Percentiles rank a stretch among this genome's conserved stretches.
phyloP scores from a whole-genome alignment of 2,329 filamentous ascomycete genomes.

The Fusarium tjaetaba region DNA sequence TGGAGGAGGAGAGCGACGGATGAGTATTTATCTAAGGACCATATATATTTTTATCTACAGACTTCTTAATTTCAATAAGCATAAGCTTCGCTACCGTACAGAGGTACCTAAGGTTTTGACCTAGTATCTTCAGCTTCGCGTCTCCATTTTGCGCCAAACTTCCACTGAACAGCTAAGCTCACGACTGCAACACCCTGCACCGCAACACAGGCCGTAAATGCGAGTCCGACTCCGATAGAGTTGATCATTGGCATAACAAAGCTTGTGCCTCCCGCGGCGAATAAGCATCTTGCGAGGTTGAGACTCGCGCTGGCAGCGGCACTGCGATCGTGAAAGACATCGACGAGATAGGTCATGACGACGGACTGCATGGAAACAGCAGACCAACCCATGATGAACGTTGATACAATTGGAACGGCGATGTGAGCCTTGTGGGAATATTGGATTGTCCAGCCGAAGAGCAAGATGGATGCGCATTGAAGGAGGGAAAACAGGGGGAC shows the following conservation, averaged over 20 bases:
- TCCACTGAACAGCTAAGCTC: background rate
- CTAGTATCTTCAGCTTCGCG: too few relatives aligned
- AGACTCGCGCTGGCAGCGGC: constrained; percentile 64
- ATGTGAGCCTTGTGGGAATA: constrained; percentile 55
- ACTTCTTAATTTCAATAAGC: rapidly evolving
- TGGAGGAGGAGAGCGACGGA: rapidly evolving
- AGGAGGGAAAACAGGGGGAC: constrained; percentile 56
- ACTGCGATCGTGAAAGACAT: constrained; percentile 60
- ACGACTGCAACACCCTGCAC: constrained; percentile 56
- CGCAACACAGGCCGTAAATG: constrained; percentile 57
- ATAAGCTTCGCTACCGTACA: rapidly evolving
- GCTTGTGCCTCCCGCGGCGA: constrained; percentile 62
- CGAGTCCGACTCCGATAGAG: constrained; percentile 55
- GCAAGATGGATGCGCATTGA: constrained; percentile 57
- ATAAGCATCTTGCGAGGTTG: constrained; percentile 62
- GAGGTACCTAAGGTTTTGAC: rapidly evolving
- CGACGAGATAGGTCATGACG: constrained; percentile 63
- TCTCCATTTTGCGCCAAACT: background rate
- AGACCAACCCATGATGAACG: constrained; percentile 63
- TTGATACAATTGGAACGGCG: constrained; percentile 59
- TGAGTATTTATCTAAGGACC: rapidly evolving
- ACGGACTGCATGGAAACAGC: constrained; percentile 59
- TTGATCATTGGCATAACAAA: constrained; percentile 61
- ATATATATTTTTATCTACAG: rapidly evolving
- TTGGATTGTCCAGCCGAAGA: constrained; percentile 64